phyloP scores from a whole-genome alignment of 352 stramenopile genomes.

The Phytophthora sp. region DNA sequence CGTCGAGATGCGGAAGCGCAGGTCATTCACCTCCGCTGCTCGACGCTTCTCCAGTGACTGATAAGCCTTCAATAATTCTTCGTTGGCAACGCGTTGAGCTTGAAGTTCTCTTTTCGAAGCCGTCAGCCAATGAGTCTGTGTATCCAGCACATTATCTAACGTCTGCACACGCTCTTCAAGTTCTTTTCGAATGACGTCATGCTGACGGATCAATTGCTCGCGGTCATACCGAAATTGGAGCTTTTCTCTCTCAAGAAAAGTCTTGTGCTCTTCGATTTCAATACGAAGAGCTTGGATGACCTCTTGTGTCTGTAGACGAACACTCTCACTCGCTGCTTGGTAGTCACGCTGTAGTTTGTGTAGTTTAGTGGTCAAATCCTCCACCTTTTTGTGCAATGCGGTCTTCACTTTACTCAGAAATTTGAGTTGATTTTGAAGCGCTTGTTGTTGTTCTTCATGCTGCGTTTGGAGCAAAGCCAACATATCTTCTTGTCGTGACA shows the following conservation, averaged over 20 bases:
- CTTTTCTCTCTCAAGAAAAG: slow-evolving; percentile 41
- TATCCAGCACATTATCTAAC: slow-evolving; percentile 43
- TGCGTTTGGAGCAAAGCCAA: slow-evolving; percentile 53
- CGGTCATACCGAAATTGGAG: slow-evolving; percentile 37
- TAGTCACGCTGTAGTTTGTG: slow-evolving; percentile 52
- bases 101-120: slow-evolving; percentile 67
- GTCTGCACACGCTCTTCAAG: slow-evolving; percentile 47
- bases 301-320: slow-evolving; percentile 51
- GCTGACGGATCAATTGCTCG: slow-evolving; percentile 51
- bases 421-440: slow-evolving; percentile 55
- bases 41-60: slow-evolving; percentile 73
- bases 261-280: slow-evolving; percentile 43
- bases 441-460: slow-evolving; percentile 48
- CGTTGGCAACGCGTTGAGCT: slow-evolving; percentile 71
- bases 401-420: slow-evolving; percentile 49
- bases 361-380: slow-evolving; percentile 39
- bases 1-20: slow-evolving; percentile 70
- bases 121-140: slow-evolving; percentile 75
- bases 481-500: slow-evolving; percentile 57
- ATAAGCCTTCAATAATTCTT: slow-evolving; percentile 68
- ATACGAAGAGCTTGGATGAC: slow-evolving; percentile 51
- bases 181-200: slow-evolving; percentile 44
- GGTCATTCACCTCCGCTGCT: slow-evolving; percentile 78
- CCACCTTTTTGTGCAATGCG: slow-evolving; percentile 50
- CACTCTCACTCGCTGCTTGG: slow-evolving; percentile 53